These are phyloP conservation scores for Aquilaria agallochum DNA, from an alignment of 441 rosid genomes.

Conservation along the genomic window DNA sequence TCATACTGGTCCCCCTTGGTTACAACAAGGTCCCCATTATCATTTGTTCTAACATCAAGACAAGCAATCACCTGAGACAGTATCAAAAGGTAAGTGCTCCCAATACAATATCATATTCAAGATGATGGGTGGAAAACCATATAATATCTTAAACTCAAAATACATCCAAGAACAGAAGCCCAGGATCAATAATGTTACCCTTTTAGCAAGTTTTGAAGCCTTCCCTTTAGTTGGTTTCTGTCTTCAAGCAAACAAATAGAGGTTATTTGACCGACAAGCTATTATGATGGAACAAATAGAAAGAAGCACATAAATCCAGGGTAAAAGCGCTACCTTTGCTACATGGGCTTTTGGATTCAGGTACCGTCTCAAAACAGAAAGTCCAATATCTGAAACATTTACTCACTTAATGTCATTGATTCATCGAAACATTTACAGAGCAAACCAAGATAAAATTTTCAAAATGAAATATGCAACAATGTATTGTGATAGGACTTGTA, in stretches of 20 bases:
- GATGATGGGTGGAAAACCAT: neutral
- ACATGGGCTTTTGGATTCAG: constrained; percentile 47
- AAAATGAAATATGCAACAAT: too few species aligned
- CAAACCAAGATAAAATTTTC: neutral
- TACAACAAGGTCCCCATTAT: constrained; percentile 93
- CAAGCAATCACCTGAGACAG: constrained; percentile 82
- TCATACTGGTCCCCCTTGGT: constrained; percentile 98
- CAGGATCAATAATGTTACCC: constrained; percentile 52
- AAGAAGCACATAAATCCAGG: constrained; percentile 9
- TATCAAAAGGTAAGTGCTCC: neutral
- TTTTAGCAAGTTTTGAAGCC: constrained; percentile 87
- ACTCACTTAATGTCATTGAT: constrained; percentile 4
- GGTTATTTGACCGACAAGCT: constrained; percentile 34
- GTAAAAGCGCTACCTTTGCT: constrained; percentile 49
- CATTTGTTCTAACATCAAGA: constrained; percentile 96
- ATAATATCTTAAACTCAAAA: neutral
- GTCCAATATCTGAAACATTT: constrained; percentile 79
- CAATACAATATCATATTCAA: neutral
- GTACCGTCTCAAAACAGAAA: constrained; percentile 82
- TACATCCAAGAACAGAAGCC: constrained; percentile 4
- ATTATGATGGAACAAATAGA: constrained; percentile 13
- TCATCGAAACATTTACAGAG: constrained; percentile 1
- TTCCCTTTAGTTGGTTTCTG: constrained; percentile 75
- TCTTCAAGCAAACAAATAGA: constrained; percentile 48
- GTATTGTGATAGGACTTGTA: too few species aligned